Percentiles rank a stretch among this genome's conserved stretches.
These are phyloP conservation scores for Kodamaea kaohsiungensis DNA, from an alignment of 805 yeast species.

Conservation along the genomic window DNA sequence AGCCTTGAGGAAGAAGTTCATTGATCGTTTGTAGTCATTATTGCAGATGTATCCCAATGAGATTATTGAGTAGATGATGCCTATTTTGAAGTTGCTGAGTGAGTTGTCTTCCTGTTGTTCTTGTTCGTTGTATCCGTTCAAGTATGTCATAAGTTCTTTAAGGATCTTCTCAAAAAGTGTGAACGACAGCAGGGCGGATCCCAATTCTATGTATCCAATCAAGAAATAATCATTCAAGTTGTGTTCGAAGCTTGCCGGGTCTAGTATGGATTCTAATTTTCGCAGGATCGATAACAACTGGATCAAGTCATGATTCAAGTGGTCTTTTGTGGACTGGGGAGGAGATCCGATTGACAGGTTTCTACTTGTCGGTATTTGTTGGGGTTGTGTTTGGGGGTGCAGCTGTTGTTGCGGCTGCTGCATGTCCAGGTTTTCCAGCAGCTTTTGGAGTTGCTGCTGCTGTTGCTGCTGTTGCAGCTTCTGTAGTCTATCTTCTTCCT, in stretches of 20 bases:
- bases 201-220: slow-evolving; percentile 31
- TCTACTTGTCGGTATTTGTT: not conserved
- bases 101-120: slow-evolving; percentile 13
- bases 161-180: slow-evolving; percentile 21
- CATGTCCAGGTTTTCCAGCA: not conserved
- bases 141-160: slow-evolving; percentile 22
- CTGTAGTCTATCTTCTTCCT: slow-evolving; percentile 1
- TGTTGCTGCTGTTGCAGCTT: not conserved
- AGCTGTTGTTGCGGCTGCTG: not conserved
- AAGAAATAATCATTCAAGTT: slow-evolving; percentile 29
- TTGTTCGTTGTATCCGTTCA: slow-evolving; percentile 19
- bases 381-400: not conserved
- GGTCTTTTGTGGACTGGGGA: not conserved
- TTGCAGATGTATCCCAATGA: slow-evolving; percentile 42
- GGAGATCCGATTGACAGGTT: not conserved
- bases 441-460: not conserved
- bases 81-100: slow-evolving; percentile 36
- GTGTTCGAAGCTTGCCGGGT: slow-evolving; percentile 12
- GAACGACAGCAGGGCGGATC: slow-evolving; percentile 12
- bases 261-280: slow-evolving; percentile 22
- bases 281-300: slow-evolving; percentile 31
- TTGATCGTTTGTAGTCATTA: slow-evolving; percentile 31
- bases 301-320: slow-evolving; percentile 21
- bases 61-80: slow-evolving; percentile 44
- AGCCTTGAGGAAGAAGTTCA: slow-evolving; percentile 41